These are phyloP conservation scores for Tripidium arundinaceum DNA, from an alignment of 202 grass and related monocot genomes.

Conservation along the genomic window DNA sequence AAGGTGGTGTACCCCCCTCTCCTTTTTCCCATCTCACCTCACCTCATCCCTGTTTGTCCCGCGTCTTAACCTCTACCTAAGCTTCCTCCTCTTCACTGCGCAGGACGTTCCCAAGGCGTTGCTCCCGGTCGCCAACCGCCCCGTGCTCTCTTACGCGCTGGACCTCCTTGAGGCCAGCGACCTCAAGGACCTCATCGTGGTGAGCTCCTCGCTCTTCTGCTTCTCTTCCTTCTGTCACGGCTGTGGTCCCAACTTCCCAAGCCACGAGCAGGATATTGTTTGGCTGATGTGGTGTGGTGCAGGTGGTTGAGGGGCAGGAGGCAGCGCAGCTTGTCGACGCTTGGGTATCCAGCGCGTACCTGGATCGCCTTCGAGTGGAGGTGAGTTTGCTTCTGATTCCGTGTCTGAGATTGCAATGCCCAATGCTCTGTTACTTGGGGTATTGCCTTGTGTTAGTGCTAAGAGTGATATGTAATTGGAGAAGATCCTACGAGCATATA, in stretches of 20 bases:
- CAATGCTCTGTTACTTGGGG: not conserved
- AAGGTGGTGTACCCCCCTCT: slow-evolving; percentile 32
- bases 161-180: slow-evolving; percentile 90
- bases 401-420: no score
- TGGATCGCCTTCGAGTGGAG: slow-evolving; percentile 75
- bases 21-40: not conserved
- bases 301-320: slow-evolving; percentile 92
- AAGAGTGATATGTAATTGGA: not conserved
- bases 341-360: slow-evolving; percentile 70
- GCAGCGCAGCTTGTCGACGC: slow-evolving; percentile 51
- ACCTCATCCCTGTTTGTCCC: not conserved
- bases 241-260: not conserved
- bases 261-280: not conserved
- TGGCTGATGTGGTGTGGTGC: slow-evolving; percentile 23
- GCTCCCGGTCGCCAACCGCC: slow-evolving; percentile 89
- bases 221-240: not conserved
- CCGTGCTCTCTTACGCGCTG: slow-evolving; percentile 79
- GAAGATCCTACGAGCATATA: not conserved
- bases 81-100: not conserved
- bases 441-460: not conserved
- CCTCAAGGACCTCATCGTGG: slow-evolving; percentile 89
- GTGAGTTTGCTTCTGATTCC: slow-evolving; percentile 29
- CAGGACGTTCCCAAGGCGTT: slow-evolving; percentile 92
- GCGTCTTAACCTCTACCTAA: not conserved
- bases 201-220: slow-evolving; percentile 33